phyloP scores from a whole-genome alignment of 148 eudicot genomes.

The Fagopyrum tataricum region DNA sequence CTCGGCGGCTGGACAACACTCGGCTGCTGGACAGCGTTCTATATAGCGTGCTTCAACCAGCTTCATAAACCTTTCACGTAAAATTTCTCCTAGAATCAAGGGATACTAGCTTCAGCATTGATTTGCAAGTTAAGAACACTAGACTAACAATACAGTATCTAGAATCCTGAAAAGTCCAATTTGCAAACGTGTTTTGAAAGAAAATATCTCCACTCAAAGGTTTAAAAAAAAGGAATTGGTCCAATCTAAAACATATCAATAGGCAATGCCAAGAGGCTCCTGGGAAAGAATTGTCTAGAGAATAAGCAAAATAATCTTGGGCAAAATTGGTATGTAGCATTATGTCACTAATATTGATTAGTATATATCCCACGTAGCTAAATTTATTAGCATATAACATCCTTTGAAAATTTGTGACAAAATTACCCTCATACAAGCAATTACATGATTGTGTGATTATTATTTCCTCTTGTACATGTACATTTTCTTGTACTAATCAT shows the following conservation, averaged over 20 bases:
- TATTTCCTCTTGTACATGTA: no score
- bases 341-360: no score
- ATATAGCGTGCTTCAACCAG: slow-evolving; percentile 52
- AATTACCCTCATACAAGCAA: no score
- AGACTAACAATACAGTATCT: neutral
- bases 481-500: no score
- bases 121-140: neutral
- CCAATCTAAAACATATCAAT: neutral
- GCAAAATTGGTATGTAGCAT: no score
- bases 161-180: neutral
- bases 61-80: slow-evolving; percentile 43
- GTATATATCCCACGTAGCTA: no score
- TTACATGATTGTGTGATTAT: no score
- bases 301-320: neutral
- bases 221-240: neutral
- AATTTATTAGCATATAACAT: no score
- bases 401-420: no score
- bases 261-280: neutral
- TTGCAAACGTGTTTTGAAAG: neutral
- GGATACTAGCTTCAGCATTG: neutral
- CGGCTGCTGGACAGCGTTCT: slow-evolving; percentile 58
- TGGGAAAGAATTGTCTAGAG: neutral
- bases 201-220: neutral
- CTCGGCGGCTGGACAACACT: neutral
- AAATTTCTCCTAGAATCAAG: slow-evolving; percentile 15